Evolutionary conservation across 2,329 filamentous ascomycete genomes (phyloP).

Genomic region (Magnaporthiopsis incrustans): DNA sequence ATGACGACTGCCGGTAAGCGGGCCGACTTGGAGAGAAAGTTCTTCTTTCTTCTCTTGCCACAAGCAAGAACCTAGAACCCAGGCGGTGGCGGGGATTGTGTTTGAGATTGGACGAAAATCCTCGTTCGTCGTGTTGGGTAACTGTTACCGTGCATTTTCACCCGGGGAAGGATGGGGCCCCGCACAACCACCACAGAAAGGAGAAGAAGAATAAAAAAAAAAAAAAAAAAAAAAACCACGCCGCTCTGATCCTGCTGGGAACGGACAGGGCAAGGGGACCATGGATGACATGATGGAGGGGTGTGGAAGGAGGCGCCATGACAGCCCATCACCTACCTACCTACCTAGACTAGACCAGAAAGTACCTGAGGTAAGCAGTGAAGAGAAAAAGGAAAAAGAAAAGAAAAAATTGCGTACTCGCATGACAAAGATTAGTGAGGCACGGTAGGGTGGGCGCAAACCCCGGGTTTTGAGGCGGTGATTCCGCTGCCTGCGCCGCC

Average conservation of each 20-base stretch:
- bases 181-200: neutral
- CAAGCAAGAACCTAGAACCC: neutral
- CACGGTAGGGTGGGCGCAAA: too few relatives aligned
- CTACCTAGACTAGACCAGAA: too few relatives aligned
- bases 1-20: neutral
- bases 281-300: too few relatives aligned
- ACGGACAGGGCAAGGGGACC: too few relatives aligned
- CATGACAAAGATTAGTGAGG: neutral
- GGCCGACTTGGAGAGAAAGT: neutral
- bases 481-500: neutral
- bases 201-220: too few relatives aligned
- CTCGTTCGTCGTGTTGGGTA: neutral
- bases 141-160: neutral
- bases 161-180: neutral
- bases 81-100: too few relatives aligned
- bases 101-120: neutral
- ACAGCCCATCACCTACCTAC: neutral
- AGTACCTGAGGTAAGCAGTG: too few relatives aligned
- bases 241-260: neutral
- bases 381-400: too few relatives aligned
- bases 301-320: neutral
- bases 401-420: too few relatives aligned
- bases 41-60: neutral
- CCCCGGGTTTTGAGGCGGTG: neutral
- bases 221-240: too few relatives aligned